Evolutionary conservation across 2,329 filamentous ascomycete species (phyloP).

Genomic region (Stemphylium lycopersici): DNA sequence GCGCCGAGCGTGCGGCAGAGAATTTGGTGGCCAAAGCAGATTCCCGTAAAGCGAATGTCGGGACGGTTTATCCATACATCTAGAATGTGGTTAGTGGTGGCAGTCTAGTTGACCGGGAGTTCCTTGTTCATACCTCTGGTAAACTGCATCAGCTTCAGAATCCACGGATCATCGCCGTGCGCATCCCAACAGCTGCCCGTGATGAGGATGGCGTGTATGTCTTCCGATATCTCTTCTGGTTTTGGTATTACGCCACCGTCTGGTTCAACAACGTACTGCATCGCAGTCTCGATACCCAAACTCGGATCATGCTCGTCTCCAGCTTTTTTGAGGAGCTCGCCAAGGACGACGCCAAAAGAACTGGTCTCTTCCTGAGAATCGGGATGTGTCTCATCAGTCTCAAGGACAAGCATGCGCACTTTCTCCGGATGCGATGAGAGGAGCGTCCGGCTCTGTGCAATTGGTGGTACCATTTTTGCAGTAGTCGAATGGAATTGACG

Average conservation of each 20-base stretch:
- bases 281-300: conserved; percentile 61
- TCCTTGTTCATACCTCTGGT: conserved; percentile 49
- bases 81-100: conserved; percentile 21
- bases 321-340: conserved; percentile 58
- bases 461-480: conserved; percentile 31
- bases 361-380: conserved; percentile 58
- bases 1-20: conserved; percentile 53
- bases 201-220: conserved; percentile 54
- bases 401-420: conserved; percentile 60
- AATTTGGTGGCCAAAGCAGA: conserved; percentile 58
- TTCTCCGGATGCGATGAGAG: conserved; percentile 37
- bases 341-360: conserved; percentile 61
- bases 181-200: conserved; percentile 58
- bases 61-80: conserved; percentile 59
- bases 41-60: conserved; percentile 57
- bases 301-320: conserved; percentile 61
- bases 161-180: conserved; percentile 54
- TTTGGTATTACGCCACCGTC: conserved; percentile 52
- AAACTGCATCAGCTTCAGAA: conserved; percentile 51
- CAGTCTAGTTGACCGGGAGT: neutral
- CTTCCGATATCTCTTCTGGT: conserved; percentile 55
- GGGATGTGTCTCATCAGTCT: conserved; percentile 63
- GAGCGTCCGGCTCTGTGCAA: conserved; percentile 26
- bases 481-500: neutral
- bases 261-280: conserved; percentile 59